Percentiles rank a stretch among this genome's conserved stretches.
Evolutionary conservation across 2,329 filamentous ascomycete genomes (phyloP).

Genomic region (Colletotrichum lini): DNA sequence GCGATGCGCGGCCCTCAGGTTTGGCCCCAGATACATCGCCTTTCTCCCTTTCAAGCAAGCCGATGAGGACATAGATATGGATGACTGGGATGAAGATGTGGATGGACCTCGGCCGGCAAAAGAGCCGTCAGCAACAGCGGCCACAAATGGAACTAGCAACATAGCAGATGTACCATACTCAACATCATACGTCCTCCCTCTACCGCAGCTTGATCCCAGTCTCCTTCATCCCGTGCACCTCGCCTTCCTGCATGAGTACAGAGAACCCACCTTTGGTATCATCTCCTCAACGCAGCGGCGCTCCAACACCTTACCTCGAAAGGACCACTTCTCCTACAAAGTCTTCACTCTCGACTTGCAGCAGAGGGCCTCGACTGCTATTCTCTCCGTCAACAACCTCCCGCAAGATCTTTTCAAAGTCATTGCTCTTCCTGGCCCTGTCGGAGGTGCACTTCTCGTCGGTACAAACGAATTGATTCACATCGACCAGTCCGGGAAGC

Average conservation of each 20-base stretch:
- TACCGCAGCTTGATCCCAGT: constrained; percentile 89
- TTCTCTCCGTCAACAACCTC: constrained; percentile 86
- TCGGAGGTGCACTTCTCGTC: constrained; percentile 89
- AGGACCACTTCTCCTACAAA: constrained; percentile 89
- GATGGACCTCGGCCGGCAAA: constrained; percentile 76
- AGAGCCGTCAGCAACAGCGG: constrained; percentile 50
- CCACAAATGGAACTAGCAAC: constrained; percentile 54
- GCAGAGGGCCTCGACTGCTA: constrained; percentile 91
- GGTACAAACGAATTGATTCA: constrained; percentile 94
- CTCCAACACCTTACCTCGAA: constrained; percentile 85
- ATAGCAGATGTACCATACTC: constrained; percentile 79
- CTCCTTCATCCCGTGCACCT: constrained; percentile 92
- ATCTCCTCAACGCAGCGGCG: constrained; percentile 82
- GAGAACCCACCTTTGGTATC: constrained; percentile 97
- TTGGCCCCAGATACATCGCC: constrained; percentile 88
- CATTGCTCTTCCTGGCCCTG: constrained; percentile 84
- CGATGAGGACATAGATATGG: constrained; percentile 91
- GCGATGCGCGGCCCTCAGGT: constrained; percentile 94
- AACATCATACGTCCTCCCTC: constrained; percentile 91
- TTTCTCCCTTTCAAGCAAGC: constrained; percentile 92
- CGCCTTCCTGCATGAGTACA: constrained; percentile 95
- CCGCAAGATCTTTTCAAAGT: constrained; percentile 91
- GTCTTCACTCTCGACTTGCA: constrained; percentile 96
- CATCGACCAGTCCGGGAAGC: constrained; percentile 94
- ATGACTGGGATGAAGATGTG: constrained; percentile 88